Conservation (phyloP, 2,329 filamentous ascomycete species). For the Aureobasidium sp. region DNA sequence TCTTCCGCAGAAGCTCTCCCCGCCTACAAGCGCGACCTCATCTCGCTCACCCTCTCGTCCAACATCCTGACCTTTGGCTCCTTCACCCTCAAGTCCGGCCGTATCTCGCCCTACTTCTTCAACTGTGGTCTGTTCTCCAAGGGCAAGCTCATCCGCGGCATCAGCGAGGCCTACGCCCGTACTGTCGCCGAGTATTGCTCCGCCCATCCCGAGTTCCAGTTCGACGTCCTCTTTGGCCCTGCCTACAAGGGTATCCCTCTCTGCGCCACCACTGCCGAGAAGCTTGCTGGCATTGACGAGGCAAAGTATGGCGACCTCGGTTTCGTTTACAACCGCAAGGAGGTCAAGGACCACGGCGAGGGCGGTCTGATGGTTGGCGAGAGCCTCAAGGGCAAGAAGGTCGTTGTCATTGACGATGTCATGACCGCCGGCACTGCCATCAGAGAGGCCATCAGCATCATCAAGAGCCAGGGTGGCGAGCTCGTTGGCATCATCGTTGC, state of each 20-base stretch:
- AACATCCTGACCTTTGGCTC: constrained; percentile 72
- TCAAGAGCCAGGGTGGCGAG: constrained; percentile 73
- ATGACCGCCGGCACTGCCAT: constrained; percentile 94
- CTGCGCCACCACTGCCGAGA: constrained; percentile 68
- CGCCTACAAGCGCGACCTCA: constrained; percentile 65
- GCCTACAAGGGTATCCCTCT: constrained; percentile 97
- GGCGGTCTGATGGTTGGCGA: constrained; percentile 89
- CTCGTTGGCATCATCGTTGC: constrained; percentile 85
- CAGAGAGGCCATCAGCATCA: constrained; percentile 84
- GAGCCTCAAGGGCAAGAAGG: constrained; percentile 71
- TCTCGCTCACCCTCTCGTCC: constrained; percentile 60
- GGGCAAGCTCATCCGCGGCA: constrained; percentile 66
- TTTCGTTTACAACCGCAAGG: constrained; percentile 93
- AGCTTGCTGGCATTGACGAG: constrained; percentile 64
- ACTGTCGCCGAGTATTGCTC: constrained; percentile 50
- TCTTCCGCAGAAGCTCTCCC: constrained; percentile 20
- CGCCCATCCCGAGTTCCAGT: constrained; percentile 45
- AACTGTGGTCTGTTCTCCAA: constrained; percentile 89
- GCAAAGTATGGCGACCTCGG: constrained; percentile 61
- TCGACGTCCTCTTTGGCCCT: constrained; percentile 87
- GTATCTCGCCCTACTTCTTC: constrained; percentile 93
- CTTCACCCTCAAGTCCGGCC: constrained; percentile 88
- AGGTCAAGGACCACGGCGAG: constrained; percentile 93
- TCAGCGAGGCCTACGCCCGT: constrained; percentile 73
- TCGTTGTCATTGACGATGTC: constrained; percentile 92